Base-by-base conservation (phyloP, 208 protist genomes). In the Trypanosoma avium region DNA sequence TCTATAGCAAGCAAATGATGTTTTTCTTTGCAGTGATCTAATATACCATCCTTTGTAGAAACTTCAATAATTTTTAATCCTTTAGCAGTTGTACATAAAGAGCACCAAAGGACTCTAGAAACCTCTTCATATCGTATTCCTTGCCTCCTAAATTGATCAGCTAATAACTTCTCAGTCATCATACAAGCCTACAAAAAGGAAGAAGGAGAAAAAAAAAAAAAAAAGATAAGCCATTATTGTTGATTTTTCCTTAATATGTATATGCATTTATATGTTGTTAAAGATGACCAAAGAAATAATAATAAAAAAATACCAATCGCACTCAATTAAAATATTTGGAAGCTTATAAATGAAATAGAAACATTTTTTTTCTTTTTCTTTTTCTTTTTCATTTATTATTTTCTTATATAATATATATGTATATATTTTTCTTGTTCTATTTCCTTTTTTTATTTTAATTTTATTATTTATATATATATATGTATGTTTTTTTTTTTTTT, bases 1-100 rank as follows among this genome's bases (percentile, higher is more conserved):
- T 72, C 75, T 42, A 84, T 61, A 33, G n/a, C 26, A 33, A 79
- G 53, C 17, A 95, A 69, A 56, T 95, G 88, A 8, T 32, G 67
- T 30, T 71, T 77, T n/a, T 61, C 68, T 0, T 53, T 57, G 53
- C 88, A 94, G 61, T 94, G 88, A 17, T 67, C 55, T 33, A 90
- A 61, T 27, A 84, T 62, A 33, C 67, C 57, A 12, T 49, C 46
- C 21, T 21, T 42, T 10, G 61, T 71, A 19, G 48, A 45, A 2
- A 36, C 9, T 7, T 61, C 72, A 42, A 83, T 66, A n/a, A 78
- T 47, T 3, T 38, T 45, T 36, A 80, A 46, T 42, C 26, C 53
- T 21, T 52, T 29, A 13, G 32, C 21, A 47, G 15, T 55, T 33
- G 69, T 81, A 55, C 75, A 81, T 24, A 81, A 64, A 38, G 75